phyloP scores from a whole-genome alignment of 75 land plant species.

The Cunninghamia lanceolata region DNA sequence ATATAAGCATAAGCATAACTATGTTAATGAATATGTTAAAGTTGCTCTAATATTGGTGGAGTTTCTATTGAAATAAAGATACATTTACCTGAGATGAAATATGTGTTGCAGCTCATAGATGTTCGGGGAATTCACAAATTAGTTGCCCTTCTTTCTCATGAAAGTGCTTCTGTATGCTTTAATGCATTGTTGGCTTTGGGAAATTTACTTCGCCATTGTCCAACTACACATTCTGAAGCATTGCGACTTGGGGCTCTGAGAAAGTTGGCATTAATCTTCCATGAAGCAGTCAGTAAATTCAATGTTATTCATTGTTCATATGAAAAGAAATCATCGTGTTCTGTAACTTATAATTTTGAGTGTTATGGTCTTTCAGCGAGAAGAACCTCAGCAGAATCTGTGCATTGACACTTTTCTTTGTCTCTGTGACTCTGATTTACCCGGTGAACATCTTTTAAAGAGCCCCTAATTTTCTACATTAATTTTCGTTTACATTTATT shows the following conservation, averaged over 20 bases:
- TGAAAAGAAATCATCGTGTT: too few species aligned
- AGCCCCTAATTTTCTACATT: neutral
- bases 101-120: neutral
- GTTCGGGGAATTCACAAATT: neutral
- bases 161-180: conserved; percentile 2
- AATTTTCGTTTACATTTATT: neutral
- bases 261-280: conserved; percentile 4
- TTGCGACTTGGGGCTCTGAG: conserved; percentile 1
- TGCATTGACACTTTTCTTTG: conserved; percentile 3
- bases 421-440: neutral
- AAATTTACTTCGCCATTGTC: conserved; percentile 9
- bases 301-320: neutral
- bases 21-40: neutral
- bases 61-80: neutral
- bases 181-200: conserved; percentile 5
- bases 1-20: neutral
- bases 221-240: neutral
- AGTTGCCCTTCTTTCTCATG: conserved; percentile 6
- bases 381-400: conserved; percentile 9
- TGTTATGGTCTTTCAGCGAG: neutral
- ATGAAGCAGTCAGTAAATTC: conserved; percentile 5
- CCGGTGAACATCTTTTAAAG: neutral
- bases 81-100: neutral
- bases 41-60: neutral
- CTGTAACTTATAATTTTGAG: neutral